Base-by-base conservation (phyloP, 1,139 yeast species). In the Wickerhamomyces sp. region DNA sequence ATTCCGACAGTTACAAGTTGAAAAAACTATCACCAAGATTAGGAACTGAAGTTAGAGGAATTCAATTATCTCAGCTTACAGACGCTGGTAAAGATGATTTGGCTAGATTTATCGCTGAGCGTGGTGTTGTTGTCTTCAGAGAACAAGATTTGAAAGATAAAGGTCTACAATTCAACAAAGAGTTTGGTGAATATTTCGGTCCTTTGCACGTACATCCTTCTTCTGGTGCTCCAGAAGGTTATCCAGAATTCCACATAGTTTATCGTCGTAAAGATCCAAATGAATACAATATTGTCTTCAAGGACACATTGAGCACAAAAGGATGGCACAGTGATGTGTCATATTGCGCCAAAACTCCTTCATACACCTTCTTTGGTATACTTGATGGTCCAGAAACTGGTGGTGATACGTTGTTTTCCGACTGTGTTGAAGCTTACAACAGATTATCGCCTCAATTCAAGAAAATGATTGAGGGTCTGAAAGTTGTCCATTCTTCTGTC, bases 161-260 rank as follows among this genome's bases (percentile, higher is more conserved):
- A 44, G 86, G 85, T 31, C 78, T 83, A 7, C 66, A 65, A 32
- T 74, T 65, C 47, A 70, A 73, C 35, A 70, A 67, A 34, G 68
- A 73, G n/a, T 74, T 74, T 54, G 87, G 83, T 25, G 65, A 66
- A 37, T 73, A 79, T 58, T 83, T 72, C 61, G 90, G 90, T 13
- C 76, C 78, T 10, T 67, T 81, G 39, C 92, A 83, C 61, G 70
- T 78, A 40, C 92, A 84, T 55, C 87, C 89, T 36, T 79, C 87
- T 4, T 76, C 86, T 7, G 85, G 87, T 10, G 73, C 84, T 8
- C 90, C 90, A 27, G 63, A 64, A 42, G 72, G 64, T 40, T 64
- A 67, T 48, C 76, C 82, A 2, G 81, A 81, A 50, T 67, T 83
- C 46, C 89, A 81, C 53, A 64, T 80, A 40, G 78, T 79, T 19